Conservation (phyloP, 495 filamentous ascomycete genomes). For the Aspergillus bridgeri region DNA sequence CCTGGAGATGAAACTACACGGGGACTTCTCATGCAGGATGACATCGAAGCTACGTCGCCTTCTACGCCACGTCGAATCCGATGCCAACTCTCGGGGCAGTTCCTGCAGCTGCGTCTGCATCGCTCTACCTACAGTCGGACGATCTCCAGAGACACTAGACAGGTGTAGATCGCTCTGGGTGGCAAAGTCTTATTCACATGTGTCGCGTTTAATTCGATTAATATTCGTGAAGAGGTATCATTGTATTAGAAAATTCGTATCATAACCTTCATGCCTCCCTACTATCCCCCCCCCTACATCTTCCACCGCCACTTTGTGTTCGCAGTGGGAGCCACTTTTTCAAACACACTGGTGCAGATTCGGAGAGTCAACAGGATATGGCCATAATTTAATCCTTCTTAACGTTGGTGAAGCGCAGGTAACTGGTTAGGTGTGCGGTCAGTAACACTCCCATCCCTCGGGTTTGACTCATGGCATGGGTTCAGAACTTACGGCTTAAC, state of each 20-base stretch:
- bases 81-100: background rate
- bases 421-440: conserved; percentile 22
- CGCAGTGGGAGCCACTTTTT: background rate
- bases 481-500: conserved; percentile 81
- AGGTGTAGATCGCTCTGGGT: background rate
- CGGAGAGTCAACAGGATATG: background rate
- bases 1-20: no score
- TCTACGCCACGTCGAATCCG: background rate
- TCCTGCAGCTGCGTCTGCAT: background rate
- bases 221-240: conserved; percentile 16
- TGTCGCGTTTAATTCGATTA: background rate
- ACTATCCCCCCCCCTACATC: conserved; percentile 2
- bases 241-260: conserved; percentile 13
- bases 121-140: background rate
- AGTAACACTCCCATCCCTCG: conserved; percentile 9
- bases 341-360: background rate
- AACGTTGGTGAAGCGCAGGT: conserved; percentile 46
- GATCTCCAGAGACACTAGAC: no score
- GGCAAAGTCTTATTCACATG: no score
- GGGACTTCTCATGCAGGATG: conserved; percentile 1
- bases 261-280: conserved; percentile 13
- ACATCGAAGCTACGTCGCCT: background rate
- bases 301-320: conserved; percentile 10
- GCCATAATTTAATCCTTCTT: conserved; percentile 32
- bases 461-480: background rate